Percentiles rank a stretch among this genome's conserved stretches.
These are phyloP conservation scores for Pestalotiopsis sp. DNA, from an alignment of 2,329 filamentous ascomycete genomes.

Conservation along the genomic window DNA sequence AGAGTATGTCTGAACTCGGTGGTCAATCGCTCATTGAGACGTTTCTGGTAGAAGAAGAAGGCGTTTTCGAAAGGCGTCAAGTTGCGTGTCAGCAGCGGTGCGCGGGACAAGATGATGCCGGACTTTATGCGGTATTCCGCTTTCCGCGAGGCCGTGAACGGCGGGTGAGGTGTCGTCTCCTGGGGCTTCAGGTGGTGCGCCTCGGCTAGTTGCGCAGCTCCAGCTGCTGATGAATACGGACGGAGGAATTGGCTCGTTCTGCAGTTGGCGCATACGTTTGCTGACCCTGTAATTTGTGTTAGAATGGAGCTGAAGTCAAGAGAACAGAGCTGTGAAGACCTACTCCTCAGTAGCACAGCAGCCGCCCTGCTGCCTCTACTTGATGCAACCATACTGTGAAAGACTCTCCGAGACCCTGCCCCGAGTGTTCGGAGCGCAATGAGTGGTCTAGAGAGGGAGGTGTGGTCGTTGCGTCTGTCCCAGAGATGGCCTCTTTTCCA, in stretches of 20 bases:
- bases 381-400: constrained; percentile 53
- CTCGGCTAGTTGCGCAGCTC: constrained; percentile 40
- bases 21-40: constrained; percentile 88
- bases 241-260: constrained; percentile 29
- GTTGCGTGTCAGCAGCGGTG: constrained; percentile 82
- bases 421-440: constrained; percentile 7
- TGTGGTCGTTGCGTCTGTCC: constrained; percentile 14
- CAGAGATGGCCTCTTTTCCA: constrained; percentile 11
- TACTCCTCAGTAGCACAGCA: constrained; percentile 54
- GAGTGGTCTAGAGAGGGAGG: constrained; percentile 15
- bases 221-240: constrained; percentile 36
- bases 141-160: constrained; percentile 27
- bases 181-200: constrained; percentile 37
- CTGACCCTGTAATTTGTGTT: constrained; percentile 29
- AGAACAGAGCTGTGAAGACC: constrained; percentile 34
- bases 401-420: constrained; percentile 18
- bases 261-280: constrained; percentile 38
- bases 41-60: constrained; percentile 96
- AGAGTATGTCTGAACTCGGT: constrained; percentile 88
- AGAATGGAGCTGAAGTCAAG: constrained; percentile 32
- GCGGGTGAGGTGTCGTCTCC: constrained; percentile 33
- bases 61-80: constrained; percentile 88
- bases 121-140: constrained; percentile 54
- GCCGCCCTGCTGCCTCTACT: constrained; percentile 59
- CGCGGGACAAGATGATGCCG: constrained; percentile 83